Base-by-base conservation (phyloP, 2,329 filamentous ascomycete species). In the Diaporthe longicolla region DNA sequence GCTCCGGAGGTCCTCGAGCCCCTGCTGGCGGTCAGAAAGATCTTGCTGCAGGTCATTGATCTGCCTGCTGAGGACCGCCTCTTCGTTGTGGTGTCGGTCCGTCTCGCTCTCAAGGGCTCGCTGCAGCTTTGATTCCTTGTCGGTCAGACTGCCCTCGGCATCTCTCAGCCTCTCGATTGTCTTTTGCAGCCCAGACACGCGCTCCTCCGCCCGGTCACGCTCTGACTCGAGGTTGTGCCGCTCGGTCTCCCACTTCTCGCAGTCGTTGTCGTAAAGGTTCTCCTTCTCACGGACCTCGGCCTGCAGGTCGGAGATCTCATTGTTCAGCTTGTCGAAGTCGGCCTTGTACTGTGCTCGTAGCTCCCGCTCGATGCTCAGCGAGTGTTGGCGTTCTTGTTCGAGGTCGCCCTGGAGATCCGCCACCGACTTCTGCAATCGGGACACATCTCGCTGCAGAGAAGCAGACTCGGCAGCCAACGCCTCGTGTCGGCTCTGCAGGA, bases 1-100 rank as follows among this genome's bases (percentile, higher is more conserved):
- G 70, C 87, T 88, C 70, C 92, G 89, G 35, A 93, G 85, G 66
- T 90, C 89, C 24, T 93, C 93, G 8, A 94, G 82, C 57, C 90
- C 86, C n/a, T 88, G 84, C 79, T 93, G 90, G 76, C 93, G 91
- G 37, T 89, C 86, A 72, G 93, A 88, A 17, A 97, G 87, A 73
- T 95, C 93, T 63, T 91, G 88, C 78, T 93, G 92, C 13, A 97
- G 86, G 68, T 93, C 92, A 61, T 93, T 89, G 69, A 97, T 90
- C 80, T 97, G 94, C n/a, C 89, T 88, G 75, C 87, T 90, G 68
- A 97, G 85, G 10, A 92, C 84, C 15, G 89, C 89, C 80, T 96
- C 93, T 78, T 96, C 93, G 72, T 89, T 90, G 76, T 88, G 88
- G 79, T 97, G 92, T 32, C 93, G 91, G 76, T 94, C 89, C 61